Evolutionary conservation across 2,329 filamentous ascomycete genomes (phyloP), one percentile per base, ranked within the genome.

Genomic region (Sporothrix euskadiensis): DNA sequence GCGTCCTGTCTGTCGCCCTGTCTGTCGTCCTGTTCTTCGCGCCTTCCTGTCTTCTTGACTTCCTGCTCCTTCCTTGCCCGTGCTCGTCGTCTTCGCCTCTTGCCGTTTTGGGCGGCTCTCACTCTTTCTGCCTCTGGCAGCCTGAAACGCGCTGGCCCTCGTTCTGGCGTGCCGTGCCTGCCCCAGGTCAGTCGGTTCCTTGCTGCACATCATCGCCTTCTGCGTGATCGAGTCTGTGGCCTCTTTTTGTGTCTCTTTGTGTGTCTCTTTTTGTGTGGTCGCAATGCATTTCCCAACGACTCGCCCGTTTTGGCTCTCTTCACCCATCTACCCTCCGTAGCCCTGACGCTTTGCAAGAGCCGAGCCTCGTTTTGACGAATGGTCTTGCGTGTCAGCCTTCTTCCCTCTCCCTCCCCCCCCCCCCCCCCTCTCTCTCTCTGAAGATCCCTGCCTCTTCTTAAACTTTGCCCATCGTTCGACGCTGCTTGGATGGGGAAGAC

Each of bases 61-160:
- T 32, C 65, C 44, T 56, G 12, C 30, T 54, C 41, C n/a, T 44
- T 12, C 68, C 44, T 12, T 32, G 30, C 47, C 19, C 39, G n/a
- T 49, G 39, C 16, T 8, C 69, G n/a, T 44, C 26, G 26, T 71
- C 52, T 30, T 35, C 41, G 19, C 44, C 32, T 56, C 49, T 71
- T 44, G 49, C 68, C 52, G 39, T 44, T 22, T 63, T 22, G 59
- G 70, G 59, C 30, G 4, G 19, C 16, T 56, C n/a, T 41, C 47
- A 12, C 66, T 7, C 16, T 14, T 16, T 16, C 14, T 14, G 10
- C 12, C 44, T 19, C 71, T 70, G 71, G 35, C 35, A 73, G 52
- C 52, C 52, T 56, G 52, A 56, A 73, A 73, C 71, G 54, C 66
- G 71, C 16, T 49, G n/a, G 61, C 71, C 71, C 41, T 69, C 35